Conservation (phyloP, 1,284 basidiomycete genomes). For the Cystobasidium pallidum region DNA sequence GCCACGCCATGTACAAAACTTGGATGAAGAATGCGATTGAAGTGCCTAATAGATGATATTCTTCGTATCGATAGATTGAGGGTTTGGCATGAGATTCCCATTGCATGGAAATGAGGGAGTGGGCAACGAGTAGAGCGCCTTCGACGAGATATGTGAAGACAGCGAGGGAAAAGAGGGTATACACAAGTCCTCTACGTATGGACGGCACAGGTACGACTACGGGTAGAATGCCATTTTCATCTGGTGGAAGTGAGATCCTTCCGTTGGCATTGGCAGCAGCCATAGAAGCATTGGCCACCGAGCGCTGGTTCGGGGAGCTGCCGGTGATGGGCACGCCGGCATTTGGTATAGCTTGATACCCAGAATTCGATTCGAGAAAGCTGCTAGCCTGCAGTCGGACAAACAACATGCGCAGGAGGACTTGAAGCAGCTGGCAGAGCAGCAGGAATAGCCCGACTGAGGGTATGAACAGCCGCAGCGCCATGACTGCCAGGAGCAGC, state of each 20-base stretch:
- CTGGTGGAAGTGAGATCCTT: slow-evolving; percentile 31
- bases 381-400: slow-evolving; percentile 26
- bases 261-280: neutral
- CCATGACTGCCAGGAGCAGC: slow-evolving; percentile 11
- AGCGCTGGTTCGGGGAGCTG: neutral
- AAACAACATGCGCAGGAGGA: slow-evolving; percentile 22
- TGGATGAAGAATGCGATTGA: slow-evolving; percentile 13
- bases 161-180: slow-evolving; percentile 45
- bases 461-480: slow-evolving; percentile 32
- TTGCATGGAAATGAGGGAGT: slow-evolving; percentile 42
- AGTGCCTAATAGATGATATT: slow-evolving; percentile 37
- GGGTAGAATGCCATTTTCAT: slow-evolving; percentile 47
- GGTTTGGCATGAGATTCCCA: slow-evolving; percentile 31
- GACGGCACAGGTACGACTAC: slow-evolving; percentile 47
- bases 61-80: slow-evolving; percentile 17
- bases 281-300: neutral
- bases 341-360: slow-evolving; percentile 19
- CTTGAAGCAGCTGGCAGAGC: slow-evolving; percentile 22
- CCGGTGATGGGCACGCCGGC: neutral
- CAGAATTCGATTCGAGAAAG: slow-evolving; percentile 22
- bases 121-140: slow-evolving; percentile 39
- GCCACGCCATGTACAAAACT: slow-evolving; percentile 35
- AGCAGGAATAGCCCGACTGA: slow-evolving; percentile 30
- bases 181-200: slow-evolving; percentile 43
- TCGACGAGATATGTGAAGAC: slow-evolving; percentile 49